Conservation (phyloP, 441 rosid genomes). For the Cnidoscolus chayamansa region DNA sequence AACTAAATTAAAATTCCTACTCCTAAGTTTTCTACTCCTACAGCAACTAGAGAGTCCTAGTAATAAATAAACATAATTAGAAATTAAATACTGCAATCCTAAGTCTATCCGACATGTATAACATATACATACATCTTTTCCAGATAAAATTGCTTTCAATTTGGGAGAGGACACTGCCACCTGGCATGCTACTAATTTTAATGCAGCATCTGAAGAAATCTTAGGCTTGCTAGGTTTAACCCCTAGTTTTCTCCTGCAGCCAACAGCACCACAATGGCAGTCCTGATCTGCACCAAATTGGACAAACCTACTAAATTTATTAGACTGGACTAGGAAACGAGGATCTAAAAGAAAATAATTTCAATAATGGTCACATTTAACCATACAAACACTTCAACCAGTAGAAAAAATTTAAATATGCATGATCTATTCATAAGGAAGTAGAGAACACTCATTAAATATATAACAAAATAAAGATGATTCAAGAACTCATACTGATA, state of each 20-base stretch:
- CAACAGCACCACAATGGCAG: conserved; percentile 84
- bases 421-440: neutral
- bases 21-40: too few species aligned
- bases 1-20: too few species aligned
- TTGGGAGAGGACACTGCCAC: conserved; percentile 55
- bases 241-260: conserved; percentile 86
- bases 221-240: conserved; percentile 87
- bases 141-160: conserved; percentile 41
- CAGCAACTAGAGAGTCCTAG: too few species aligned
- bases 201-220: conserved; percentile 53
- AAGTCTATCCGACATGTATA: too few species aligned
- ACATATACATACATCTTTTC: conserved; percentile 40
- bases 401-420: neutral
- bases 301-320: conserved; percentile 83
- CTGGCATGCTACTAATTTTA: conserved; percentile 62
- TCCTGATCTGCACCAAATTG: conserved; percentile 99
- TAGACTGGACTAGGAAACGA: conserved; percentile 37
- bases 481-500: conserved; percentile 66
- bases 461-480: conserved; percentile 22
- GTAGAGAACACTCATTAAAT: neutral
- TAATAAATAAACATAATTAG: too few species aligned
- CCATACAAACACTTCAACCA: neutral
- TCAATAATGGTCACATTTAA: too few species aligned
- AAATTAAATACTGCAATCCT: too few species aligned
- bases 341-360: neutral